Evolutionary conservation across 495 filamentous ascomycete genomes (phyloP).

Genomic region (Daldinia bambusicola): DNA sequence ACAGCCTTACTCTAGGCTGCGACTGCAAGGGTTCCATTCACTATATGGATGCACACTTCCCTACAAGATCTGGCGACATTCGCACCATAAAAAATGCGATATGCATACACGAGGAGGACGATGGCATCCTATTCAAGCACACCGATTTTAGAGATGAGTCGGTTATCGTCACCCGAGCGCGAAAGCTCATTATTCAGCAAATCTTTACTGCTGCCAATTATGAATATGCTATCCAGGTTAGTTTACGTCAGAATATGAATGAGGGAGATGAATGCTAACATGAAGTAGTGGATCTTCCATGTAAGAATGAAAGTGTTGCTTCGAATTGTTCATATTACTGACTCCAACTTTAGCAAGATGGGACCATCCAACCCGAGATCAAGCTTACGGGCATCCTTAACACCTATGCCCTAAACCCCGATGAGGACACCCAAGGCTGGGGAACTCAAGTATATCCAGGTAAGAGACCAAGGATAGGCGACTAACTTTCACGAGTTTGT

Average conservation of each 20-base stretch:
- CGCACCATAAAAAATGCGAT: conserved; percentile 93
- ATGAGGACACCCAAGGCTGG: conserved; percentile 88
- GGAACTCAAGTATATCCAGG: conserved; percentile 94
- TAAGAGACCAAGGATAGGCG: conserved; percentile 64
- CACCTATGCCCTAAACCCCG: conserved; percentile 85
- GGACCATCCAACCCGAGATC: conserved; percentile 92
- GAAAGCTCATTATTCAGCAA: conserved; percentile 89
- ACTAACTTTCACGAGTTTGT: conserved; percentile 23
- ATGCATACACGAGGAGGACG: conserved; percentile 96
- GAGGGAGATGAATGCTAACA: conserved; percentile 22
- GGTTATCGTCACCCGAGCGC: conserved; percentile 83
- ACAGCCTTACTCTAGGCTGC: conserved; percentile 86
- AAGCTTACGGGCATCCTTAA: conserved; percentile 96
- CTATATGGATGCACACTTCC: conserved; percentile 85
- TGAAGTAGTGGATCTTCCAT: conserved; percentile 88
- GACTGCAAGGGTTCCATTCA: conserved; percentile 97
- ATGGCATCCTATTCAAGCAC: conserved; percentile 95
- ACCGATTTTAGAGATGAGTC: conserved; percentile 93
- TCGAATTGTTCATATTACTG: conserved; percentile 1
- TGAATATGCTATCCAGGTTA: conserved; percentile 78
- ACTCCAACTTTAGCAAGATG: conserved; percentile 69
- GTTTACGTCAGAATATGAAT: background rate
- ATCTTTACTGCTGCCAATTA: conserved; percentile 98
- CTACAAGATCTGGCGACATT: conserved; percentile 79
- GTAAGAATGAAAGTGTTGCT: conserved; percentile 17